Evolutionary conservation across 73 alveolate genomes (phyloP).

Genomic region (Paramecium pentaurelia): DNA sequence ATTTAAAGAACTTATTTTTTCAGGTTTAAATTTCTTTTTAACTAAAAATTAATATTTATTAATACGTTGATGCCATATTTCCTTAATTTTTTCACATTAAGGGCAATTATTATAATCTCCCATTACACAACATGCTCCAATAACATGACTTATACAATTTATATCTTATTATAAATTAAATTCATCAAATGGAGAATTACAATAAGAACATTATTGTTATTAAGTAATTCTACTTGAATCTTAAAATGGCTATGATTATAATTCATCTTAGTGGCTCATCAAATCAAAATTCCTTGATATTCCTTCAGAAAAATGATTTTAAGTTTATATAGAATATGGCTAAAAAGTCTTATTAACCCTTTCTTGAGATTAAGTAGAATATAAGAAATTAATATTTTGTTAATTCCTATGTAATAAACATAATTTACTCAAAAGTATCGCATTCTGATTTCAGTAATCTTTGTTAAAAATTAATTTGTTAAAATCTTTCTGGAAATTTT

Average conservation of each 20-base stretch:
- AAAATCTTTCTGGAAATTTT: neutral
- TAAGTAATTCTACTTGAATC: neutral
- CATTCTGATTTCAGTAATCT: neutral
- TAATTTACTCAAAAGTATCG: neutral
- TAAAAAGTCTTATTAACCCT: neutral
- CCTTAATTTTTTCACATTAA: neutral
- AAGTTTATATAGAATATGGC: neutral
- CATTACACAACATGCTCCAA: neutral
- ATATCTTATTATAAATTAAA: neutral
- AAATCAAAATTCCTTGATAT: neutral
- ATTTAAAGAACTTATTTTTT: too few relatives aligned
- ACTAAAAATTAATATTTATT: too few relatives aligned
- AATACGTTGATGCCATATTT: neutral
- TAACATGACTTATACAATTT: neutral
- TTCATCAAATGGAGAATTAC: neutral
- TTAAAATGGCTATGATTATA: neutral
- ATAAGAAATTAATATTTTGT: too few relatives aligned
- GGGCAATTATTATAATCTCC: neutral
- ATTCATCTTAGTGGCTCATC: neutral
- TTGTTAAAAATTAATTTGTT: too few relatives aligned
- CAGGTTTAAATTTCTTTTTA: neutral
- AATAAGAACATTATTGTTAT: neutral
- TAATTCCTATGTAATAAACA: neutral
- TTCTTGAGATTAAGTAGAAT: neutral
- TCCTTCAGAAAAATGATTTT: neutral